Percentiles rank a stretch among this genome's conserved stretches.
These are phyloP conservation scores for Kwoniella newhampshirensis DNA, from an alignment of 768 basidiomycete genomes.

Conservation along the genomic window DNA sequence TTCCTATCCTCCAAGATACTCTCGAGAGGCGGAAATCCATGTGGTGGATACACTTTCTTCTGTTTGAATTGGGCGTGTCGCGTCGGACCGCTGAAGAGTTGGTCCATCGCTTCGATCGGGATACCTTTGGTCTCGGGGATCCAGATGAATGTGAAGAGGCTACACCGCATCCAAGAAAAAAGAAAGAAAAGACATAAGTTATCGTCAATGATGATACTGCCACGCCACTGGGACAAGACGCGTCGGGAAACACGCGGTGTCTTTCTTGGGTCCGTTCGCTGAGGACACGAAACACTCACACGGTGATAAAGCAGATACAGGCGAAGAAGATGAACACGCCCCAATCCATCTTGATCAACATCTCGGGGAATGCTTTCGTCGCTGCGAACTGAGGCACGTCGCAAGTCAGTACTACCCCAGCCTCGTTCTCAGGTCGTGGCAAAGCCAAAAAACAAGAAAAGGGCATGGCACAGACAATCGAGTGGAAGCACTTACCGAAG, in stretches of 20 bases:
- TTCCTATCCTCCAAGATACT: not conserved
- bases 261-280: no score
- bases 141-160: constrained; percentile 33
- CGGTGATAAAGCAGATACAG: constrained; percentile 29
- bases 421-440: no score
- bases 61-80: constrained; percentile 28
- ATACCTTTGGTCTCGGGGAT: constrained; percentile 37
- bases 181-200: no score
- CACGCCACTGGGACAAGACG: no score
- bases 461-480: not conserved
- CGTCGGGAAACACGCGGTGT: no score
- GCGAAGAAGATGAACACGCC: constrained; percentile 50
- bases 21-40: constrained; percentile 26
- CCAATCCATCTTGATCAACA: constrained; percentile 44
- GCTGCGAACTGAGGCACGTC: constrained; percentile 45
- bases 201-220: no score
- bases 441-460: no score
- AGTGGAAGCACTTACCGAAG: constrained; percentile 6
- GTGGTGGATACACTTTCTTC: constrained; percentile 29
- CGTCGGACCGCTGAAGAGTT: constrained; percentile 24
- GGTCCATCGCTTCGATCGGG: constrained; percentile 28
- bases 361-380: constrained; percentile 50
- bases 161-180: no score
- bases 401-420: no score
- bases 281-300: no score